Conservation (phyloP, 805 yeast genomes). For the Candida glaebosa region DNA sequence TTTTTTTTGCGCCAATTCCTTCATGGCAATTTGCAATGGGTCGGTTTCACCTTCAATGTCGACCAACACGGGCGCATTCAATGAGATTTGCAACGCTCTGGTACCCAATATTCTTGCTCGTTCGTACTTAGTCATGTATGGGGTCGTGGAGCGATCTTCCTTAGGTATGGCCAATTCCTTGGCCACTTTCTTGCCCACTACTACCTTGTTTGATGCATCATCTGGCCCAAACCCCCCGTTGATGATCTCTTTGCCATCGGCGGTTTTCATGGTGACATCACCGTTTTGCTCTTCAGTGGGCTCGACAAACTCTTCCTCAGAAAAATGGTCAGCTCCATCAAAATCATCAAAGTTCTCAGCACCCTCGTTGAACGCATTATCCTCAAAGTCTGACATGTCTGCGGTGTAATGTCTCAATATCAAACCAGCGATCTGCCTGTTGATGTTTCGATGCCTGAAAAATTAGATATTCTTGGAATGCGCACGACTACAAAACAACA, state of each 20-base stretch:
- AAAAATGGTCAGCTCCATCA: conserved; percentile 75
- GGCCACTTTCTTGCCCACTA: conserved; percentile 52
- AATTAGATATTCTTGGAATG: background rate
- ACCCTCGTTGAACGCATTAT: conserved; percentile 60
- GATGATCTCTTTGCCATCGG: conserved; percentile 70
- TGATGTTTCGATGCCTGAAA: conserved; percentile 5
- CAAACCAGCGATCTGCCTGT: background rate
- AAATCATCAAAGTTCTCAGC: conserved; percentile 73
- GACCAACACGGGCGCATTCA: conserved; percentile 97
- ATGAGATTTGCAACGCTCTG: conserved; percentile 93
- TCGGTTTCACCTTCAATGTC: conserved; percentile 99
- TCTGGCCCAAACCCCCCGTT: conserved; percentile 67
- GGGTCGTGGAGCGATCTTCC: conserved; percentile 90
- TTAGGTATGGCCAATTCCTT: conserved; percentile 85
- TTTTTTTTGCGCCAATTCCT: conserved; percentile 90
- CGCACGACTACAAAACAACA: conserved; percentile 3
- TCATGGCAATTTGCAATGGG: conserved; percentile 96
- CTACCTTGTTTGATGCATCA: conserved; percentile 35
- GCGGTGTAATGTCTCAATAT: conserved; percentile 2
- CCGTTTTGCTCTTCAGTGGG: conserved; percentile 26
- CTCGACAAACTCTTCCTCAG: conserved; percentile 61
- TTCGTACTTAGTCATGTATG: conserved; percentile 98
- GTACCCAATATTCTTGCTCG: conserved; percentile 97
- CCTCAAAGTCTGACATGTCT: conserved; percentile 43
- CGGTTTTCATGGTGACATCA: conserved; percentile 49